Percentiles rank a stretch among this genome's conserved stretches.
Conservation (phyloP, 768 basidiomycete species). For the Cytidiella melzeri region DNA sequence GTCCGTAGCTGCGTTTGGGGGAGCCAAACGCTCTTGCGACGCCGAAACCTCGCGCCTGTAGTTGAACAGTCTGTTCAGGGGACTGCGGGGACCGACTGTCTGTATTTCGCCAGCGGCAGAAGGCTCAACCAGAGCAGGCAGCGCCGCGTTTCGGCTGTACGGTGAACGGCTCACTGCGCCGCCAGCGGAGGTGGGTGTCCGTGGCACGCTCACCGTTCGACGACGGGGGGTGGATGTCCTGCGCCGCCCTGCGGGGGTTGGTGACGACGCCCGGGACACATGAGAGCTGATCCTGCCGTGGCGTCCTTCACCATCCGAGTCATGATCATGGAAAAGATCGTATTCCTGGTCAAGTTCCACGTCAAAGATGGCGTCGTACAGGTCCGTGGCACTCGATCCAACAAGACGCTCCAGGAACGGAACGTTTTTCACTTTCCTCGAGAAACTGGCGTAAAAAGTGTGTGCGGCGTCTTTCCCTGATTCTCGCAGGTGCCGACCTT, state of each 20-base stretch:
- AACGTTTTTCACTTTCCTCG: conserved; percentile 66
- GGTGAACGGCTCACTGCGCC: conserved; percentile 11
- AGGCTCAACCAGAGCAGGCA: conserved; percentile 20
- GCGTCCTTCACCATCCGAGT: conserved; percentile 38
- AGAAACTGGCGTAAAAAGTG: conserved; percentile 55
- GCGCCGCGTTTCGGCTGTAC: conserved; percentile 19
- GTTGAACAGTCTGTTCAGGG: conserved; percentile 43
- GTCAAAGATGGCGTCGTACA: conserved; percentile 79
- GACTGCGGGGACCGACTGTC: conserved; percentile 32
- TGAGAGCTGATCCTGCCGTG: conserved; percentile 2
- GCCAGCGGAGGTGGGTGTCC: conserved; percentile 8
- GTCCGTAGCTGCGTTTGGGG: conserved; percentile 25
- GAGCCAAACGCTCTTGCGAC: conserved; percentile 15
- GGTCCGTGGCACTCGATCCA: conserved; percentile 58
- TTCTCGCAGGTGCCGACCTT: conserved; percentile 45
- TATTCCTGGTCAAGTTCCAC: conserved; percentile 45
- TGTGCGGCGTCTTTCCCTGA: conserved; percentile 47
- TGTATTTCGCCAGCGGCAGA: conserved; percentile 19
- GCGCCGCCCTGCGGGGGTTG: background rate
- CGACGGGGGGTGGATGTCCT: background rate
- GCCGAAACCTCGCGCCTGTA: conserved; percentile 12
- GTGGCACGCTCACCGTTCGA: conserved; percentile 7
- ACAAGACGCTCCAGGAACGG: conserved; percentile 72
- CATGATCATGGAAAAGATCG: conserved; percentile 45
- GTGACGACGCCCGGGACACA: conserved; percentile 6